phyloP scores from a whole-genome alignment of 768 basidiomycete genomes.

The Amyloporia xantha region DNA sequence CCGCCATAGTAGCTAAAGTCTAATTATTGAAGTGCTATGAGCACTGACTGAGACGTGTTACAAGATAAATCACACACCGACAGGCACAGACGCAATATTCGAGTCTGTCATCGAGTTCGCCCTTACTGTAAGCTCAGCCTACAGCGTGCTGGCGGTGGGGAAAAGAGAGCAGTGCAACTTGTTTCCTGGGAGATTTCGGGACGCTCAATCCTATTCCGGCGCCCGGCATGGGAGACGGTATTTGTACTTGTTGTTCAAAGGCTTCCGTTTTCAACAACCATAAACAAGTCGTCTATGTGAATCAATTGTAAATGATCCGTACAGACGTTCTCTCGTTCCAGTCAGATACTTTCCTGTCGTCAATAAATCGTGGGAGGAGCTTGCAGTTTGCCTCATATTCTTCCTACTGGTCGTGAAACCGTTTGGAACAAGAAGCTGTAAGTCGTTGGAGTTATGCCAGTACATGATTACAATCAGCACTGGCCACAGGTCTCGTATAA shows the following conservation, averaged over 20 bases:
- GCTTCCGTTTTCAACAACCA: slow-evolving; percentile 14
- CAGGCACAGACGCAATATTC: not conserved
- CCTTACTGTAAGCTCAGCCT: not conserved
- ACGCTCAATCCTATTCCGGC: not conserved
- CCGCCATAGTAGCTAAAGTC: slow-evolving; percentile 82
- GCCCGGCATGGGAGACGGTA: not conserved
- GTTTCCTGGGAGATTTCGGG: not conserved
- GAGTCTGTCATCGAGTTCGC: not conserved
- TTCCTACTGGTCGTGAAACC: too few species aligned
- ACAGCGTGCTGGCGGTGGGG: not conserved
- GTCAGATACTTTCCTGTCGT: too few species aligned
- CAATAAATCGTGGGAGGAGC: too few species aligned
- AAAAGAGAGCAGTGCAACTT: not conserved
- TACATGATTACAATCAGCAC: too few species aligned
- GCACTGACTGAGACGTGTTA: not conserved
- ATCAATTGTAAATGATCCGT: too few species aligned
- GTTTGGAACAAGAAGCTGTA: too few species aligned
- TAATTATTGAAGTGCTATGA: slow-evolving; percentile 18
- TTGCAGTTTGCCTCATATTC: too few species aligned
- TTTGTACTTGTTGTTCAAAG: slow-evolving; percentile 13
- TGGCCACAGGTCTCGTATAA: too few species aligned
- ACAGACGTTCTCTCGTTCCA: too few species aligned
- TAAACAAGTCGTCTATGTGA: slow-evolving; percentile 8
- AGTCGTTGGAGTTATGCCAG: too few species aligned
- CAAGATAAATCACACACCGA: too few species aligned